phyloP scores from a whole-genome alignment of 2,329 filamentous ascomycete genomes.

The Diaporthe sp. region DNA sequence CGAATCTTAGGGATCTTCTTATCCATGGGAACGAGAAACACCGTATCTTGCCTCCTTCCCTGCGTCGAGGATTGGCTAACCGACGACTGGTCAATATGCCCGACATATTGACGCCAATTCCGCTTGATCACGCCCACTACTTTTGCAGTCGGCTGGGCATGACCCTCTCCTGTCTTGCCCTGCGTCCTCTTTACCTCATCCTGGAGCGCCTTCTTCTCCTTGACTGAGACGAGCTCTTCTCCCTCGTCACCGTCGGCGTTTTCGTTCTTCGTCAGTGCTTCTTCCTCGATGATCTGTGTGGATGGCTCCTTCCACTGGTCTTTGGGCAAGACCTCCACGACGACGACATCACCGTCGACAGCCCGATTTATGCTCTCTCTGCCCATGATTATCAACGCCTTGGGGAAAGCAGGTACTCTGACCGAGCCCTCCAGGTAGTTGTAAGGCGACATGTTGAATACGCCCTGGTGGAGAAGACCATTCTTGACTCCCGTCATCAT shows the following conservation, averaged over 20 bases:
- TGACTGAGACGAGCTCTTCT: slow-evolving; percentile 85
- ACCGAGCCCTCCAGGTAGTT: slow-evolving; percentile 97
- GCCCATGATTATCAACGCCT: slow-evolving; percentile 87
- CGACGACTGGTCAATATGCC: slow-evolving; percentile 91
- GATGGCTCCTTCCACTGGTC: slow-evolving; percentile 98
- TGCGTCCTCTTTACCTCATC: slow-evolving; percentile 92
- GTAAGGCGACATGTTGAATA: slow-evolving; percentile 96
- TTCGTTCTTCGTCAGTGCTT: slow-evolving; percentile 90
- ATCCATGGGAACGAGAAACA: slow-evolving; percentile 98
- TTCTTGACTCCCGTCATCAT: slow-evolving; percentile 95
- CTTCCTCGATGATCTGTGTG: slow-evolving; percentile 95
- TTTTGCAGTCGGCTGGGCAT: slow-evolving; percentile 88
- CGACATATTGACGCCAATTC: slow-evolving; percentile 98
- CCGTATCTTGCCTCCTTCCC: slow-evolving; percentile 87
- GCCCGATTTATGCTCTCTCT: slow-evolving; percentile 96
- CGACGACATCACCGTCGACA: slow-evolving; percentile 91
- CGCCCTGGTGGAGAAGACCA: slow-evolving; percentile 90
- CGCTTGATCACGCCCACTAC: slow-evolving; percentile 94
- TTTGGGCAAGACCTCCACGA: slow-evolving; percentile 91
- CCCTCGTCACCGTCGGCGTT: slow-evolving; percentile 88
- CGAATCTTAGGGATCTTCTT: slow-evolving; percentile 97
- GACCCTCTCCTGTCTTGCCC: slow-evolving; percentile 79
- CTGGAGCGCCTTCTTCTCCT: slow-evolving; percentile 87
- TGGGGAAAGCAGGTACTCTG: slow-evolving; percentile 90
- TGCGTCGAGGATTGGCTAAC: slow-evolving; percentile 80